Evolutionary conservation across 441 rosid species (phyloP).

Genomic region (Erysimum cheiri): DNA sequence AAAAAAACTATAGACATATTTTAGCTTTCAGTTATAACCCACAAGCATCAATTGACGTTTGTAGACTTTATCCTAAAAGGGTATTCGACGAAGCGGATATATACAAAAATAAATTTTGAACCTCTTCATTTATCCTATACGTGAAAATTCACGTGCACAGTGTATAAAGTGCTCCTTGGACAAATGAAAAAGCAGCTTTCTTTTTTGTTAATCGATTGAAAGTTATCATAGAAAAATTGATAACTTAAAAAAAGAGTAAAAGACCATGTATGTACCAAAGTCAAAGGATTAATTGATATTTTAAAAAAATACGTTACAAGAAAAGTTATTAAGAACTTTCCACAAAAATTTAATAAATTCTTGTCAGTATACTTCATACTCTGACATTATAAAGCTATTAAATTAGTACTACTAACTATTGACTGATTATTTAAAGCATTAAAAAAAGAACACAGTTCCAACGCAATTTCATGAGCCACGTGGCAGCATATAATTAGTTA

Average conservation of each 20-base stretch:
- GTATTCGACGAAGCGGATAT: constrained; percentile 26
- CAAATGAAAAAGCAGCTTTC: constrained; percentile 3
- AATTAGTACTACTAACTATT: constrained; percentile 6
- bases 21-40: too few species aligned
- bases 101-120: constrained; percentile 15
- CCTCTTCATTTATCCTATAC: constrained; percentile 34
- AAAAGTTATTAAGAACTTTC: constrained; percentile 27
- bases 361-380: constrained; percentile 27
- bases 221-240: neutral
- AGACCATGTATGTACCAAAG: constrained; percentile 21
- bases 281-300: constrained; percentile 17
- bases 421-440: constrained; percentile 15
- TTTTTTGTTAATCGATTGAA: neutral
- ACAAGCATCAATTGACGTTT: neutral
- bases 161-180: constrained; percentile 11
- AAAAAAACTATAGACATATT: too few species aligned
- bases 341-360: constrained; percentile 9
- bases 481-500: constrained; percentile 22
- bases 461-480: neutral
- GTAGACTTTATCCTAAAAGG: constrained; percentile 27
- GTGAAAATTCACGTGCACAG: constrained; percentile 44
- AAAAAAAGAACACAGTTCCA: constrained; percentile 10
- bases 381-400: constrained; percentile 13
- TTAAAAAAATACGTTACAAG: constrained; percentile 27
- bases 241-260: neutral